Conservation (phyloP, 2,329 filamentous ascomycete species). For the Akanthomyces lecanii region DNA sequence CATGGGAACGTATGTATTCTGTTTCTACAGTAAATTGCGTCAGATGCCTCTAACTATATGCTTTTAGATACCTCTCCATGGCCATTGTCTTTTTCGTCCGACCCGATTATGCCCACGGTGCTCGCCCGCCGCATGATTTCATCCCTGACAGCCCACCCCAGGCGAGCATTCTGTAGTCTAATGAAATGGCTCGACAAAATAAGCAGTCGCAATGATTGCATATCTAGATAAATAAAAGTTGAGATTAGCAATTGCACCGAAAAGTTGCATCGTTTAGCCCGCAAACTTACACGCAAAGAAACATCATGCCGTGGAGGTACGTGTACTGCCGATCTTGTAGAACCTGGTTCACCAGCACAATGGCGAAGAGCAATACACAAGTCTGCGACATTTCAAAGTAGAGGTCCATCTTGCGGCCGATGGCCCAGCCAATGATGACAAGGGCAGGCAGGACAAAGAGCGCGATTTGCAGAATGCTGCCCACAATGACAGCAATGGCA, state of each 20-base stretch:
- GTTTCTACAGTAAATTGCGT: not conserved
- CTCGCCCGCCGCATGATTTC: not conserved
- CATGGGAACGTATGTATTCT: constrained; percentile 20
- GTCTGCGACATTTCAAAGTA: constrained; percentile 21
- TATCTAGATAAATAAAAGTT: constrained; percentile 1
- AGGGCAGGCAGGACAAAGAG: constrained; percentile 19
- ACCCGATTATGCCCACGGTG: constrained; percentile 8
- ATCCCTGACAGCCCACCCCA: not conserved
- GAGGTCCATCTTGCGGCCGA: constrained; percentile 16
- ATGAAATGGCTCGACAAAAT: constrained; percentile 14
- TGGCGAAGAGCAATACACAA: constrained; percentile 19
- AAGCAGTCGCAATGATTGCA: constrained; percentile 13
- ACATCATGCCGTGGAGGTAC: constrained; percentile 19
- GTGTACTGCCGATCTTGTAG: constrained; percentile 20
- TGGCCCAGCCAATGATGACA: constrained; percentile 18
- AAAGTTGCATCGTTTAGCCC: not conserved
- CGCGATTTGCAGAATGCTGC: constrained; percentile 20
- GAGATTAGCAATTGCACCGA: not conserved
- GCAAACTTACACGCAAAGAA: constrained; percentile 19
- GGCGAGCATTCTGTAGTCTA: constrained; percentile 10
- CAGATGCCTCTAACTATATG: not conserved
- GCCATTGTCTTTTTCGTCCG: constrained; percentile 19
- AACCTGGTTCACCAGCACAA: constrained; percentile 20
- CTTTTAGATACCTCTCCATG: constrained; percentile 19
- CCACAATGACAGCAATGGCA: constrained; percentile 20